Base-by-base conservation (phyloP, 2,329 filamentous ascomycete species). In the Apiospora rasikravindrae region DNA sequence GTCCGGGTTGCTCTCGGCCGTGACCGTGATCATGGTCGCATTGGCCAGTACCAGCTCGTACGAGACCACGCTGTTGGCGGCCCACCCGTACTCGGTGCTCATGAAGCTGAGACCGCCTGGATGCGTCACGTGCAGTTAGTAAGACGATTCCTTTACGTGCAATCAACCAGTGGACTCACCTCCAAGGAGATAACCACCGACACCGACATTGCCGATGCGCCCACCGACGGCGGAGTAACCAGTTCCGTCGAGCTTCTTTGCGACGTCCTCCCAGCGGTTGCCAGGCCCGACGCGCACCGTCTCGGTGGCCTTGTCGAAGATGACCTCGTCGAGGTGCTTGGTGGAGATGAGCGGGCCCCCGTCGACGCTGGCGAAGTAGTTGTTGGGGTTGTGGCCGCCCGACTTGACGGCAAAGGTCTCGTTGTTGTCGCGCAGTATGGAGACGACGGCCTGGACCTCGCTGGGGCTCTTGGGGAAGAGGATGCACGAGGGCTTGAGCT, bases 311-410 rank as follows among this genome's bases (percentile, higher is more conserved):
- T 79, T 72, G 66, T 85, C 80, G 24, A 86, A 78, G 0, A 78
- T 76, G 14, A 87, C 77, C 70, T 83, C 77, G 67, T 87, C 79
- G 22, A 86, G 82, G 4, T 83, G 79, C 72, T 80, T 81, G 14
- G 88, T 82, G 22, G 87, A 87, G 73, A 91, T 85, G 6, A 87
- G 78, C 1, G 87, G 81, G 0, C 87, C 87, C 1, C 80, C 84
- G 19, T 84, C 78, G 67, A 87, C 85, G 74, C 85, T 90, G 1
- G 88, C 84, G 51, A 85, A 86, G 73, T 86, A 85, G 24, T 86
- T 82, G 76, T 89, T 89, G 4, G 88, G 86, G 71, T 86, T 88
- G 78, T 91, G 88, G 0, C 89, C 89, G 40, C 88, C 89, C 10
- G 86, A 86, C 75, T 88, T 87, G 75, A 89, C 79, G 8, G 88